Base-by-base conservation (phyloP, 805 yeast species). In the Saccharomycopsis fibuligera region DNA sequence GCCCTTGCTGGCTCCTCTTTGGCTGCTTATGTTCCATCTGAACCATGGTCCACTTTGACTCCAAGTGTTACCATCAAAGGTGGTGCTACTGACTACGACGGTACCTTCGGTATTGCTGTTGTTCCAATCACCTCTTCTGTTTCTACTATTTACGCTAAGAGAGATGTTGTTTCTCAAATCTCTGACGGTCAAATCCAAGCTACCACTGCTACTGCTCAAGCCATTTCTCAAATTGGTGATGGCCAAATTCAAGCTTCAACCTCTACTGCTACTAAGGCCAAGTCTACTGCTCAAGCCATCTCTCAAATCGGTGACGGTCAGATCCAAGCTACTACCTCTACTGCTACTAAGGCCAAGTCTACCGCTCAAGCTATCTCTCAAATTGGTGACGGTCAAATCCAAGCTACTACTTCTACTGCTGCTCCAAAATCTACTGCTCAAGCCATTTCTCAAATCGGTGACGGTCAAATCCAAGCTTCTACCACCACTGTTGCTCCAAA, bases 1-100 rank as follows among this genome's bases (percentile, higher is more conserved):
- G 66, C 76, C 56, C 61, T 78, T 39, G 71, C 73, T 46, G 63
- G 77, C n/a, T 51, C 70, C 16, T 71, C 80, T 29, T 44, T 72
- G 45, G 83, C 83, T 46, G 86, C 86, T 51, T 75, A 75, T 57
- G 76, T 79, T 57, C 85, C 84, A 54, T 64, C 79, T 47, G 82
- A 77, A 52, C 79, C 83, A 58, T 83, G 85, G 85, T 65, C 83
- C 47, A 80, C 88, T 48, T 72, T 84, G 64, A 82, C 89, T 35
- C 90, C 93, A 57, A 49, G 64, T 37, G 76, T 75, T 42, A 63
- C 77, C 6, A 60, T 73, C 41, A 56, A 77, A 9, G 79, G 79
- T 59, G 83, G 79, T 53, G 57, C 73, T 44, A 76, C 86, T 42
- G 78, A 78, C 58, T 76, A 75, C 72, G 51, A 75, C 37, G 63